phyloP scores from a whole-genome alignment of 140 eudicot species.

The Ambrosia hybrid region DNA sequence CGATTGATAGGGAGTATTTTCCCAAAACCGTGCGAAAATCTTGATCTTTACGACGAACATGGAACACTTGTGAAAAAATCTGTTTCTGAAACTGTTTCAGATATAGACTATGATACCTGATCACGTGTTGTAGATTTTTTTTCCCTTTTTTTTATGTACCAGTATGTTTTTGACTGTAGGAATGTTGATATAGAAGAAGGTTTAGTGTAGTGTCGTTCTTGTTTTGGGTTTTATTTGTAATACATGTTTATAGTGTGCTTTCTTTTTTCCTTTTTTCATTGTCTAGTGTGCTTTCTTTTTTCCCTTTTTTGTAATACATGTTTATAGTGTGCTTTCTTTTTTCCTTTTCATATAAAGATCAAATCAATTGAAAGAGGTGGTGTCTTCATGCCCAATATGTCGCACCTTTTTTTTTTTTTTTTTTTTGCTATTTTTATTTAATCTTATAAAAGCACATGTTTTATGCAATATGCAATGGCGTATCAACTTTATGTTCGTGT shows the following conservation, averaged over 20 bases:
- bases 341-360: no score
- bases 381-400: no score
- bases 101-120: constrained; percentile 82
- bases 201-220: constrained; percentile 19
- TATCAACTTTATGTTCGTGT: no score
- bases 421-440: no score
- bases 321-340: no score
- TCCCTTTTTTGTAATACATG: no score
- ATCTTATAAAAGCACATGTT: no score
- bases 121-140: not conserved
- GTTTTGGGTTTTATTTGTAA: constrained; percentile 22
- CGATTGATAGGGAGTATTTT: constrained; percentile 76
- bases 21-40: constrained; percentile 92
- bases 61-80: constrained; percentile 61
- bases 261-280: no score
- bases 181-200: constrained; percentile 34
- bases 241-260: constrained; percentile 19
- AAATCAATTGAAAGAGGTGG: no score
- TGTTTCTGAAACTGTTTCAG: constrained; percentile 57
- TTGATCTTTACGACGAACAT: constrained; percentile 82
- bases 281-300: no score
- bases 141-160: not conserved
- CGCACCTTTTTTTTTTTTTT: no score
- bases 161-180: constrained; percentile 4
- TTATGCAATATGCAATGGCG: no score